Conservation (phyloP, 2,329 filamentous ascomycete species). For the Epichloe sibirici region DNA sequence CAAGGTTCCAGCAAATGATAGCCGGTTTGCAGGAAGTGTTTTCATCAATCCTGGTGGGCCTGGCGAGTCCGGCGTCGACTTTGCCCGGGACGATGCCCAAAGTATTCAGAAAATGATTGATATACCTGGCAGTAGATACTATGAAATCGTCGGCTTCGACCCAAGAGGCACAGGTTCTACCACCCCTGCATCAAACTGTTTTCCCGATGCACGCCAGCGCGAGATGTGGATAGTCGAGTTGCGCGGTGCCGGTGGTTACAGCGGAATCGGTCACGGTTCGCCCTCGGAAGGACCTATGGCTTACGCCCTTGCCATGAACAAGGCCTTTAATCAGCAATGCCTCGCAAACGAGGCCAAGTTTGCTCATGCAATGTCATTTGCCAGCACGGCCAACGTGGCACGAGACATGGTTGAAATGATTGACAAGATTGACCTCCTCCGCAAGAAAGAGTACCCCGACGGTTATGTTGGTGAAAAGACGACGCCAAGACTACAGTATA, state of each 20-base stretch:
- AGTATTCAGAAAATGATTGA: conserved; percentile 9
- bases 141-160: conserved; percentile 31
- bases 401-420: conserved; percentile 31
- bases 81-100: conserved; percentile 5
- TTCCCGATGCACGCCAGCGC: conserved; percentile 15
- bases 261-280: conserved; percentile 8
- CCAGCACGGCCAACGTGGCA: conserved; percentile 26
- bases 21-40: conserved; percentile 27
- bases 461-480: not conserved
- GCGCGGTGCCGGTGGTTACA: conserved; percentile 13
- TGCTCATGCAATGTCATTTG: conserved; percentile 15
- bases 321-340: conserved; percentile 18
- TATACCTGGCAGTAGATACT: conserved; percentile 17
- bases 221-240: conserved; percentile 17
- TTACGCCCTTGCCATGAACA: conserved; percentile 12
- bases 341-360: conserved; percentile 1
- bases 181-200: conserved; percentile 27
- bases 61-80: conserved; percentile 25
- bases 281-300: conserved; percentile 5
- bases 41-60: conserved; percentile 33
- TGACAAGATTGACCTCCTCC: conserved; percentile 23
- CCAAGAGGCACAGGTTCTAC: conserved; percentile 27
- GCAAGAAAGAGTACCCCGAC: conserved; percentile 1
- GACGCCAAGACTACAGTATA: conserved; percentile 27
- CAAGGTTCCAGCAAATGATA: conserved; percentile 21